These are phyloP conservation scores for Ustilago sp. DNA, from an alignment of 1,284 basidiomycete genomes.

Conservation along the genomic window DNA sequence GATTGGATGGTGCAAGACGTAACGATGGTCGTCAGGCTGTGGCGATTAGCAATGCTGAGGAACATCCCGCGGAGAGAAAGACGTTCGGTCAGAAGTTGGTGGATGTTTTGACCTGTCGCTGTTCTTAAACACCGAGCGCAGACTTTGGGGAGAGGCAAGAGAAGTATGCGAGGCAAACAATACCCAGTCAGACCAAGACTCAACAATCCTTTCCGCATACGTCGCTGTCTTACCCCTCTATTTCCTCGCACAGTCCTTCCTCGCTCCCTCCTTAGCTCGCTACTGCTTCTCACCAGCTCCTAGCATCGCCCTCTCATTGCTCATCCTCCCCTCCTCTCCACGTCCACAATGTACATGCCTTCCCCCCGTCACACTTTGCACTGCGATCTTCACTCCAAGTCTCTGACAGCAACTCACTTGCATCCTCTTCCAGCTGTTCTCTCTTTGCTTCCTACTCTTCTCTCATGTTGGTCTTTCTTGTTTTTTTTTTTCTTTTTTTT, in stretches of 20 bases:
- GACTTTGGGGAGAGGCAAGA: not conserved
- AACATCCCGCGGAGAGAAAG: conserved; percentile 57
- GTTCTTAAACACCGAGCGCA: conserved; percentile 45
- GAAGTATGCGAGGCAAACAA: conserved; percentile 19
- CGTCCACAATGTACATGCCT: not conserved
- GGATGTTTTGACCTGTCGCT: conserved; percentile 69
- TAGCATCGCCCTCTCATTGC: not conserved
- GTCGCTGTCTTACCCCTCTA: not conserved
- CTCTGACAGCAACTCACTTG: no score
- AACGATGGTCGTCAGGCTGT: conserved; percentile 50
- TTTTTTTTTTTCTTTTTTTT: not conserved
- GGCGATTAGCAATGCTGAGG: conserved; percentile 62
- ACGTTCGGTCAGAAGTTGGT: conserved; percentile 68
- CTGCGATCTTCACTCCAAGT: not conserved
- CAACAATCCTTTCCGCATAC: not conserved
- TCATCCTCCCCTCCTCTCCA: not conserved
- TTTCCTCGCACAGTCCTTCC: not conserved
- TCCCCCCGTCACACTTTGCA: not conserved
- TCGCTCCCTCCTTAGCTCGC: not conserved
- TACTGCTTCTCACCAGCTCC: not conserved
- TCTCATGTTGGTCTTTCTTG: no score
- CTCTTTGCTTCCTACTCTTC: no score
- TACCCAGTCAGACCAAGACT: conserved; percentile 9
- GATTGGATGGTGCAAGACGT: conserved; percentile 49
- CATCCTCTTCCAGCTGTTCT: no score